These are phyloP conservation scores for Paracorniculantispora psalliotae DNA, from an alignment of 2,329 filamentous ascomycete species.

Conservation along the genomic window DNA sequence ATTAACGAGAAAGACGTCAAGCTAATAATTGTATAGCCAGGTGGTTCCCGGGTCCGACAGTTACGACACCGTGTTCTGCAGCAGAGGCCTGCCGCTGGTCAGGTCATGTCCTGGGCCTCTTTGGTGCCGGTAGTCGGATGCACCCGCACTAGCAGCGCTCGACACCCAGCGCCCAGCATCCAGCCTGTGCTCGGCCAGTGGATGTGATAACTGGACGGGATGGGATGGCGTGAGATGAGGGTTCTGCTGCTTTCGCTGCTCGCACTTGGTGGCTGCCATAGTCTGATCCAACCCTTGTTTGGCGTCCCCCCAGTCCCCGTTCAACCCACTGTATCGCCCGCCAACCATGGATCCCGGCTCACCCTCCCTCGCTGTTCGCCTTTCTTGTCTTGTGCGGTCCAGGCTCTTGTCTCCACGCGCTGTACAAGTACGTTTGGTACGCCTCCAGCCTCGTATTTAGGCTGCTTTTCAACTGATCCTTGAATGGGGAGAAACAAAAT, in stretches of 20 bases:
- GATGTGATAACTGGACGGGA: neutral
- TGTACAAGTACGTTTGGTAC: neutral
- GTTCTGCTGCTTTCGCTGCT: conserved; percentile 6
- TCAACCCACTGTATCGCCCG: neutral
- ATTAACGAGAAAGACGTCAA: neutral
- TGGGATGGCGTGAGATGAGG: neutral
- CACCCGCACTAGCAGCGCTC: neutral
- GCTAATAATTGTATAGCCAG: too few relatives aligned
- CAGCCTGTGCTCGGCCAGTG: neutral
- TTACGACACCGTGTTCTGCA: too few relatives aligned
- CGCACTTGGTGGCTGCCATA: conserved; percentile 14
- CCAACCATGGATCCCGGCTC: neutral
- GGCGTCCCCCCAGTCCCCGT: neutral
- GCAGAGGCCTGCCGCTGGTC: too few relatives aligned
- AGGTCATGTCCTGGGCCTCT: too few relatives aligned
- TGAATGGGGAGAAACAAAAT: too few relatives aligned
- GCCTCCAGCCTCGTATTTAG: neutral
- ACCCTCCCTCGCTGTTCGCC: neutral
- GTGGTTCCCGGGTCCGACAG: too few relatives aligned
- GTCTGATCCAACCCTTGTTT: neutral
- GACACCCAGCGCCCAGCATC: neutral
- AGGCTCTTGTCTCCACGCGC: neutral
- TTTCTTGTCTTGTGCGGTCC: neutral
- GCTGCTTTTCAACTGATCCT: too few relatives aligned
- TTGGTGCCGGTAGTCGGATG: conserved; percentile 6